A percentile compares a stretch with the other conserved stretches of the same genome.
phyloP scores from a whole-genome alignment of 2,329 filamentous ascomycete genomes.

The Talaromyces sp. region DNA sequence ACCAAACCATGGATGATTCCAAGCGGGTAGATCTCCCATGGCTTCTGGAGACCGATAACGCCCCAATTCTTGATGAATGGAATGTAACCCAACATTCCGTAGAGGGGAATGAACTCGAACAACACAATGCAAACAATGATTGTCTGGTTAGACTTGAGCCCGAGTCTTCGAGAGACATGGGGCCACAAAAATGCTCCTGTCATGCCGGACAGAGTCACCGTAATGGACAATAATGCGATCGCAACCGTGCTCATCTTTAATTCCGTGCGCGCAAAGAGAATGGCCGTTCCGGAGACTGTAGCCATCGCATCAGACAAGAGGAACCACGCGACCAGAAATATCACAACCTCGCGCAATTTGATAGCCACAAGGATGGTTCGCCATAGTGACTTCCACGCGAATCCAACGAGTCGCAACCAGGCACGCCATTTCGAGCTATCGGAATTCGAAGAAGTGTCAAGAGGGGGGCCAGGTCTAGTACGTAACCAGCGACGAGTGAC shows the following conservation, averaged over 20 bases:
- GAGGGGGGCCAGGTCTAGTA: constrained; percentile 77
- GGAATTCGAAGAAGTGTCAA: constrained; percentile 24
- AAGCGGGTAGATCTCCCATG: constrained; percentile 91
- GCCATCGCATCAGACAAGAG: constrained; percentile 87
- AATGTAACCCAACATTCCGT: constrained; percentile 81
- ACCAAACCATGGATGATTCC: constrained; percentile 86
- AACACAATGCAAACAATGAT: constrained; percentile 83
- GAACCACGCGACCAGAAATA: constrained; percentile 89
- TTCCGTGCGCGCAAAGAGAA: constrained; percentile 88
- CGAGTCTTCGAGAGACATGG: constrained; percentile 67
- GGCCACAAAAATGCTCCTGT: constrained; percentile 85
- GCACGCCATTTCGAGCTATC: constrained; percentile 40
- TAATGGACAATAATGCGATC: constrained; percentile 84
- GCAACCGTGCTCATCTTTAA: constrained; percentile 81
- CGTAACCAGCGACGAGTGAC: constrained; percentile 81
- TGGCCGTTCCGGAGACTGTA: constrained; percentile 86
- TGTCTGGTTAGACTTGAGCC: constrained; percentile 75
- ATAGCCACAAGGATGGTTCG: constrained; percentile 73
- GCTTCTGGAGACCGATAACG: constrained; percentile 77
- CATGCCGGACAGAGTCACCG: constrained; percentile 78
- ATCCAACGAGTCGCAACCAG: constrained; percentile 70
- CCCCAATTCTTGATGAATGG: constrained; percentile 73
- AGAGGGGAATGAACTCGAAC: constrained; percentile 89
- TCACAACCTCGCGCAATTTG: constrained; percentile 70
- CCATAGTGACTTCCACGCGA: constrained; percentile 81